Conservation (phyloP, 2,329 filamentous ascomycete genomes). For the Ophiocordyceps australis region DNA sequence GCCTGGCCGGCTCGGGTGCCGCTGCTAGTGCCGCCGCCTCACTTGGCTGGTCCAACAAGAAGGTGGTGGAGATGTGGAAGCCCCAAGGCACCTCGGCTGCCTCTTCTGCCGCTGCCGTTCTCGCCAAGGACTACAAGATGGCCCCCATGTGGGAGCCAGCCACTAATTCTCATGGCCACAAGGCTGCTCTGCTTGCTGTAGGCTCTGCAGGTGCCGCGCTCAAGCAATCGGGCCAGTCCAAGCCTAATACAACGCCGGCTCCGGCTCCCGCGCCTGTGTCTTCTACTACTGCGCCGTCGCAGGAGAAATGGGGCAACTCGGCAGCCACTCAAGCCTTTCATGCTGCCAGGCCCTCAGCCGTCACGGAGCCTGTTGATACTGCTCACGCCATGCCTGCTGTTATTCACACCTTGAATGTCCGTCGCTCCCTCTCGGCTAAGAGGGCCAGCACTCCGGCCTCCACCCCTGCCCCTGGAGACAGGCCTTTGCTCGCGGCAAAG, state of each 20-base stretch:
- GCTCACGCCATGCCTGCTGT: too few relatives aligned
- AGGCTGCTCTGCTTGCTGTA: conserved; percentile 52
- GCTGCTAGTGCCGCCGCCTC: conserved; percentile 61
- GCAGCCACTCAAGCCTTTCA: conserved; percentile 53
- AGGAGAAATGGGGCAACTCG: conserved; percentile 38
- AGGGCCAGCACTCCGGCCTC: conserved; percentile 5
- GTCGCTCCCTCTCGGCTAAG: conserved; percentile 11
- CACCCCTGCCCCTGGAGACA: conserved; percentile 30
- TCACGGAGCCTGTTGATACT: too few relatives aligned
- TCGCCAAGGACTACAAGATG: conserved; percentile 23
- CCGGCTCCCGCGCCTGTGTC: conserved; percentile 3
- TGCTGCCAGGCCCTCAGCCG: conserved; percentile 10
- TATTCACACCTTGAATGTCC: conserved; percentile 16
- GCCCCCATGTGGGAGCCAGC: conserved; percentile 41
- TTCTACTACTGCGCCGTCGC: conserved; percentile 5
- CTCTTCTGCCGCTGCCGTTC: conserved; percentile 21
- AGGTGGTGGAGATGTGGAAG: conserved; percentile 46
- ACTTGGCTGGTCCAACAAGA: conserved; percentile 55
- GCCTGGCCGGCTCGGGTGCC: conserved; percentile 33
- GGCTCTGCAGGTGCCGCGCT: conserved; percentile 16
- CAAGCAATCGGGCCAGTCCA: conserved; percentile 7
- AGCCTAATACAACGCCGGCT: too few relatives aligned
- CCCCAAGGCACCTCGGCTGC: conserved; percentile 37
- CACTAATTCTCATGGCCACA: conserved; percentile 47
- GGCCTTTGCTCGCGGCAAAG: conserved; percentile 57